Evolutionary conservation across 257 asterid species (phyloP).

Genomic region (Lantana camara): DNA sequence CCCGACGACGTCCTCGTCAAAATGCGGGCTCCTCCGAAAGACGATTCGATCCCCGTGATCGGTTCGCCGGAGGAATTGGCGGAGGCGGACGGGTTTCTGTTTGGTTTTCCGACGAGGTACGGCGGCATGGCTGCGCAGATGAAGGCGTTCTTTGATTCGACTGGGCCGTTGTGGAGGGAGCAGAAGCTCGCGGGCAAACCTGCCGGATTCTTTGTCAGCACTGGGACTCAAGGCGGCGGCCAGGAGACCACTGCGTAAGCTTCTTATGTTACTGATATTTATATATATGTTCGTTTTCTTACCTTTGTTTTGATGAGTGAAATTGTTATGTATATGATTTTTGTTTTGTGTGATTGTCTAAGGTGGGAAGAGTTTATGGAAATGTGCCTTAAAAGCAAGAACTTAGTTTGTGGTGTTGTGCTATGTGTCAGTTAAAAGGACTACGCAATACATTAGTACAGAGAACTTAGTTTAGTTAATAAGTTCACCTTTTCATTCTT

Average conservation of each 20-base stretch:
- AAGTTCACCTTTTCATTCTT: not conserved
- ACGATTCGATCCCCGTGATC: constrained; percentile 65
- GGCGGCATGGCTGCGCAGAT: constrained; percentile 98
- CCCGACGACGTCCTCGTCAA: constrained; percentile 58
- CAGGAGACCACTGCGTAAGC: constrained; percentile 99
- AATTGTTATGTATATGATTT: not conserved
- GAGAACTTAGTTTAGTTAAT: not conserved
- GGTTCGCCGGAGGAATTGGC: constrained; percentile 57
- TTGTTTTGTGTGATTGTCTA: not conserved
- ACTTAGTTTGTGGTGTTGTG: not conserved
- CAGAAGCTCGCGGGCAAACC: constrained; percentile 94
- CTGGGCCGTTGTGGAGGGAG: constrained; percentile 84
- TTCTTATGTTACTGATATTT: not conserved
- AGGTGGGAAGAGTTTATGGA: no score
- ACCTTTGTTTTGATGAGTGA: constrained; percentile 13
- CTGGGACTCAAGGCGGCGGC: constrained; percentile 99
- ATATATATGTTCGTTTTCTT: not conserved
- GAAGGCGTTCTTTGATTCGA: constrained; percentile 94
- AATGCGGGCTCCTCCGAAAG: constrained; percentile 81
- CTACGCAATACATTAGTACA: not conserved
- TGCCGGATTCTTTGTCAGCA: constrained; percentile 95
- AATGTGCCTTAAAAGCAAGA: no score
- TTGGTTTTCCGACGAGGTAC: constrained; percentile 93
- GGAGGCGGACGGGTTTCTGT: constrained; percentile 80
- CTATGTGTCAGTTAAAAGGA: not conserved